Base-by-base conservation (phyloP, 2,329 filamentous ascomycete genomes). In the Clarireedia monteithiana region DNA sequence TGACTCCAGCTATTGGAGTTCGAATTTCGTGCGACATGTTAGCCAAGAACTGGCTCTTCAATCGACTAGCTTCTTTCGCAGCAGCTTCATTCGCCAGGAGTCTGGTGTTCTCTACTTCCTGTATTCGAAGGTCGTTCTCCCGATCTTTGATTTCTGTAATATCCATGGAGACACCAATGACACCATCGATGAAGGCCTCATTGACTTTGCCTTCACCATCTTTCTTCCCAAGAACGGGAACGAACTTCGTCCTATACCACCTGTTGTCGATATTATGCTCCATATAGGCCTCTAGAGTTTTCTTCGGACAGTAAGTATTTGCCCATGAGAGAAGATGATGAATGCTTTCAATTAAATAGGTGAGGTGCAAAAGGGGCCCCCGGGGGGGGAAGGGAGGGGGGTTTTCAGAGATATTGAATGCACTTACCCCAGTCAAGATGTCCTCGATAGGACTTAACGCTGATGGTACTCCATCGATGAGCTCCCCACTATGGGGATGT, bases 21-120 rank as follows among this genome's bases (percentile, higher is more conserved):
- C 85, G 77, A 49, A 90, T 89, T 67, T 90, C 86, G 67, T 89
- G 86, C n/a, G 83, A 87, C 86, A 89, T 89, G 70, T 89, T 89
- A 14, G 86, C 86, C 5, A 90, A 72, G 63, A 91, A 91, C 61
- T 89, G 86, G 62, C 83, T 88, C 73, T 92, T 94, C 66, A 92
- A 78, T 55, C 86, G 79, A 64, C 84, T 90, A 2, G 88, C 88
- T 69, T 91, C 88, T 67, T 89, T 91, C 1, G 88, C 88, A 15
- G 88, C 87, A 6, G 83, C 82, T 65, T 89, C 87, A 60, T 90
- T 89, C 5, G 87, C 86, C 58, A 89, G 73, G 1, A 90, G 76
- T 57, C 81, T 81, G 14, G 81, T 76, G 64, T 90, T 91, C 63
- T 89, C 86, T 62, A 79, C 80, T 56, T 83, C 82, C 63, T 87